Percentiles rank a stretch among this genome's conserved stretches.
These are phyloP conservation scores for Psilocybe subaeruginosa DNA, from an alignment of 768 basidiomycete genomes.

Conservation along the genomic window DNA sequence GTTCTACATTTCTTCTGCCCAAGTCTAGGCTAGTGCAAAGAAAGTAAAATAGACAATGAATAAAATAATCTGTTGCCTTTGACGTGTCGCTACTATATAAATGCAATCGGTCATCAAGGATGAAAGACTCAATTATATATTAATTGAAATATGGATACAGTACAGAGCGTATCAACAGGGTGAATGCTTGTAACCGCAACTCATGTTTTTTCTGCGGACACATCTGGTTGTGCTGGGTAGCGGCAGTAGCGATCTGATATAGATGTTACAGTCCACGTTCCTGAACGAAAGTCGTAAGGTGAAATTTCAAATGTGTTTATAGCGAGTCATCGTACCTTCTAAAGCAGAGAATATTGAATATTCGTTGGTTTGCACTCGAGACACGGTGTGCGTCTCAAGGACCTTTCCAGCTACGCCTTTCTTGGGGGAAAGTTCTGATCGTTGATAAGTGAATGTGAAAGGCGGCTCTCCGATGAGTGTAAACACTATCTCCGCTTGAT, in stretches of 20 bases:
- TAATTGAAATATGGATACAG: conserved; percentile 21
- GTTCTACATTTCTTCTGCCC: conserved; percentile 94
- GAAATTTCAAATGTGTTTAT: background rate
- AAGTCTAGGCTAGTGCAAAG: conserved; percentile 50
- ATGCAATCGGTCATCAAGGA: background rate
- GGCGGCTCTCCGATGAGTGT: conserved; percentile 90
- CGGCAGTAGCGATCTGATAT: conserved; percentile 90
- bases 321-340: conserved; percentile 61
- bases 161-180: conserved; percentile 22
- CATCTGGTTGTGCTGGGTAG: conserved; percentile 72
- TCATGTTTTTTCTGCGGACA: conserved; percentile 37
- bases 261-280: conserved; percentile 91
- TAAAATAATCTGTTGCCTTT: background rate
- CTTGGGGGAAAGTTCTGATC: conserved; percentile 69
- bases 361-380: conserved; percentile 69
- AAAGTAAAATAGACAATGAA: background rate
- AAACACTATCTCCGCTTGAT: conserved; percentile 94
- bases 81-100: background rate
- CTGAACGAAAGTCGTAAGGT: conserved; percentile 35
- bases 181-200: background rate
- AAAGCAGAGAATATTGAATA: conserved; percentile 93
- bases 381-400: conserved; percentile 91
- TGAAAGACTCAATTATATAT: conserved; percentile 1
- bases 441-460: conserved; percentile 95
- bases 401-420: conserved; percentile 78